Base-by-base conservation (phyloP, 2,329 filamentous ascomycete species). In the Emmonsia crescens region DNA sequence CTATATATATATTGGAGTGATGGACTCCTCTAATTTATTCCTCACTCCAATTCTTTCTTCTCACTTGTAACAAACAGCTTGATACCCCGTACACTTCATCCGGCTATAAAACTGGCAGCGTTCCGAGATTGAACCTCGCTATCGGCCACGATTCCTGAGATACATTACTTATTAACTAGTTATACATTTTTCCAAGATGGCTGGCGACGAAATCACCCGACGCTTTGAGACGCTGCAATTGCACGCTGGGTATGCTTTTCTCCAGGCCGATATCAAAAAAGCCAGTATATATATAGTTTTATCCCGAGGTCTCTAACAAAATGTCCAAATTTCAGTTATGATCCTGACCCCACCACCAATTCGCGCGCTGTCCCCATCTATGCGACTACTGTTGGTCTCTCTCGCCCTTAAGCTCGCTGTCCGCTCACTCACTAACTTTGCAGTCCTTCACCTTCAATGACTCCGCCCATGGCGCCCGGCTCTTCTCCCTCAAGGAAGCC, bases 401-500 rank as follows among this genome's bases (percentile, higher is more conserved):
- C 27, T 21, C 24, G n/a, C n/a, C n/a, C n/a, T n/a, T n/a, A n/a
- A n/a, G n/a, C n/a, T n/a, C n/a, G 38, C 24, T 9, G 55, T 10
- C 5, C 14, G 19, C 3, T 19, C 29, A n/a, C 31, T n/a, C 19
- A n/a, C 27, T 57, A 51, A 33, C 40, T 42, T 57, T 44, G 38
- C 55, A 91, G 88, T 96, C 91, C 71, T 99, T 81, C 77, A 85
- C 85, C 60, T 99, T 99, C 84, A 88, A 97, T 84, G 90, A 97
- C 79, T 96, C 91, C 59, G 93, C 91, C 57, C 94, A 97, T 72
- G 94, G 91, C 64, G 94, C 94, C 61, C 87, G 91, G 74, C 87
- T 99, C 49, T 99, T 99, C 73, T 89, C 91, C 73, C 89, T 99
- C 76, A 95, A 97, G 80, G 91, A 97, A 78, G 89, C 90, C 70